Evolutionary conservation across 1,284 basidiomycete genomes (phyloP).

Genomic region (Lignosus rhinocerotis): DNA sequence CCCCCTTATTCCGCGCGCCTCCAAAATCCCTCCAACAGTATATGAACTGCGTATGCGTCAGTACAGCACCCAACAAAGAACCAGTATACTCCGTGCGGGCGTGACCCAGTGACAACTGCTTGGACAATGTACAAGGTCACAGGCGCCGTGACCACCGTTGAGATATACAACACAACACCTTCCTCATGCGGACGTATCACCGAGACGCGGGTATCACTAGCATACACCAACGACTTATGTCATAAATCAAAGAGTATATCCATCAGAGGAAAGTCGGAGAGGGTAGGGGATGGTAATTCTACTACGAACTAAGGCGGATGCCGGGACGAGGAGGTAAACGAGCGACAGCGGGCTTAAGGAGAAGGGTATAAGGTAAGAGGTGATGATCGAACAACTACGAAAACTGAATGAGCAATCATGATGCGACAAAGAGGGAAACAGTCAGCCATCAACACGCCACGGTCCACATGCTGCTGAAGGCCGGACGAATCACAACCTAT

Average conservation of each 20-base stretch:
- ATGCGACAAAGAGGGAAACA: slow-evolving; percentile 10
- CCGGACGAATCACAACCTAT: slow-evolving; percentile 57
- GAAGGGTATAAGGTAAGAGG: slow-evolving; percentile 28
- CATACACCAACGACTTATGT: slow-evolving; percentile 19
- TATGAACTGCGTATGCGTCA: too few species aligned
- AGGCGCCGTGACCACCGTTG: too few species aligned
- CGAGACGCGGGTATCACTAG: slow-evolving; percentile 23
- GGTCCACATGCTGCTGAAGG: slow-evolving; percentile 11
- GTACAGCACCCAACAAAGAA: too few species aligned
- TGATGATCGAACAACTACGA: slow-evolving; percentile 15
- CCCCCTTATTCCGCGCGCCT: too few species aligned
- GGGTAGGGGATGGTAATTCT: slow-evolving; percentile 1
- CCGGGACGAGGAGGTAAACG: slow-evolving; percentile 17
- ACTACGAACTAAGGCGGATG: not conserved
- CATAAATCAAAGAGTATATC: slow-evolving; percentile 23
- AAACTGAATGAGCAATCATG: slow-evolving; percentile 24
- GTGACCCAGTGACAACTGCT: too few species aligned
- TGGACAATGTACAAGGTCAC: too few species aligned
- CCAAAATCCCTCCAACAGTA: too few species aligned
- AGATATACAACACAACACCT: not conserved
- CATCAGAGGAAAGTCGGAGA: not conserved
- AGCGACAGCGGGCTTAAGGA: slow-evolving; percentile 27
- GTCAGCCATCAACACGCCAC: slow-evolving; percentile 5
- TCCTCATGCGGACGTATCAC: not conserved
- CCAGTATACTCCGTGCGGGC: too few species aligned